Conservation (phyloP, 2,329 filamentous ascomycete species). For the Ramichloridium luteum region DNA sequence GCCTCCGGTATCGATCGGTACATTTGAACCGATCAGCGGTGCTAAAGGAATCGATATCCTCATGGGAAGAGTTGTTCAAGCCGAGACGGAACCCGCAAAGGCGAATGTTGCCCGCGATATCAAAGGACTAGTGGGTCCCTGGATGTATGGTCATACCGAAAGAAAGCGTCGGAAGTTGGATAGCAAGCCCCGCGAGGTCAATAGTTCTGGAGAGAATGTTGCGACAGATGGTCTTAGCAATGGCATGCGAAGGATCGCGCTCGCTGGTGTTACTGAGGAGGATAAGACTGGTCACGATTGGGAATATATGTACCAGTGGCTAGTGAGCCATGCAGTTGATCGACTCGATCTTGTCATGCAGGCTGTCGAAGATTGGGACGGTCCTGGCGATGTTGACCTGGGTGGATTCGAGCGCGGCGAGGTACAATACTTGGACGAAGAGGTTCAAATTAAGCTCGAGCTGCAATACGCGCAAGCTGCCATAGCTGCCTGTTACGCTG, state of each 20-base stretch:
- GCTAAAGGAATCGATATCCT: constrained; percentile 48
- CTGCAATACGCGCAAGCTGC: constrained; percentile 54
- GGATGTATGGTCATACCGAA: constrained; percentile 54
- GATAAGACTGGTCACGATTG: constrained; percentile 46
- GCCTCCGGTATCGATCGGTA: constrained; percentile 49
- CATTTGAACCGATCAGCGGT: constrained; percentile 52
- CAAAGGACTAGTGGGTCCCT: constrained; percentile 57
- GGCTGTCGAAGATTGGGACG: constrained; percentile 60
- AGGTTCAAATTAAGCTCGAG: constrained; percentile 48
- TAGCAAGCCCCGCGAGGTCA: constrained; percentile 2
- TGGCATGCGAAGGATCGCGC: constrained; percentile 16
- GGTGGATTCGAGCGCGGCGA: constrained; percentile 41
- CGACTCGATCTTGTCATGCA: constrained; percentile 52
- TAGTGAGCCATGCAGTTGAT: constrained; percentile 45
- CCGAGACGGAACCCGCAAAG: constrained; percentile 21
- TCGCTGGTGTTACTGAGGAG: constrained; percentile 16
- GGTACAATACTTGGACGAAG: constrained; percentile 46
- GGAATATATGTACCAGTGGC: constrained; percentile 58
- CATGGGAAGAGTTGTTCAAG: constrained; percentile 43
- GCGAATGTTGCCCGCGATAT: constrained; percentile 47
- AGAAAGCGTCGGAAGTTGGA: constrained; percentile 36
- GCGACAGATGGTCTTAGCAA: too few relatives aligned
- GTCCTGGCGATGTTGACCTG: constrained; percentile 57
- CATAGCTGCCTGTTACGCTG: constrained; percentile 54
- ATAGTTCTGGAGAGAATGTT: constrained; percentile 5